Base-by-base conservation (phyloP, 164 flowering plant species). In the Stephania yunnanensis region DNA sequence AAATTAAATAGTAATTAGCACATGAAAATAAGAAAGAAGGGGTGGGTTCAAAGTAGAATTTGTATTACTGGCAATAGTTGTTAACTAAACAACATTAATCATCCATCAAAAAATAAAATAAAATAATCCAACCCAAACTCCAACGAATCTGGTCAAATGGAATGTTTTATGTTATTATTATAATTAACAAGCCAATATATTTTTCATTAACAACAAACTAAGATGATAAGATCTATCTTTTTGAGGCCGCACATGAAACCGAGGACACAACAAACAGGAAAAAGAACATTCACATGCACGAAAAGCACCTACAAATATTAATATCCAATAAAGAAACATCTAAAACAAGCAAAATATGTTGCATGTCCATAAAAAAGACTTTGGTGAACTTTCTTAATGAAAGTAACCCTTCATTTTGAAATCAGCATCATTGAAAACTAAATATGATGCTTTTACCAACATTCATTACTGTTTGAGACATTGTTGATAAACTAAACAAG, bases 1-100 rank as follows among this genome's bases (percentile, higher is more conserved):
- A 78, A 63, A 77, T 68, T 46, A 15, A 25, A 67, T 67, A 68
- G 70, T 50, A 50, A 50, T 11, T 15, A 50, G 12, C 55, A 50
- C 55, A 50, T 50, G 12, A 50, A 50, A 50, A 50, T 9, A 8
- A 50, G 15, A 9, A 50, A 50, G 55, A 50, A 50, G 15, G 55
- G 15, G 11, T 50, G 4, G 15, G 55, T 50, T 50, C 55, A 50
- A 50, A 50, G 15, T 7, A 50, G 15, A 15, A 50, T 50, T 50
- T 10, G 9, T 50, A 50, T 50, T 3, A 9, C 11, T 50, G 55
- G 55, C 7, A 50, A 50, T 50, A 50, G 15, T 50, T 15, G 11
- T 15, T 11, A 50, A 50, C 55, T 50, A 50, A 15, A 10, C 55
- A 50, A 50, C 11, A 50, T 50, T 50, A 2, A 50, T 10, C 15